These are phyloP conservation scores for Chalciporus pseudorubinellus DNA, from an alignment of 768 basidiomycete species.

Conservation along the genomic window DNA sequence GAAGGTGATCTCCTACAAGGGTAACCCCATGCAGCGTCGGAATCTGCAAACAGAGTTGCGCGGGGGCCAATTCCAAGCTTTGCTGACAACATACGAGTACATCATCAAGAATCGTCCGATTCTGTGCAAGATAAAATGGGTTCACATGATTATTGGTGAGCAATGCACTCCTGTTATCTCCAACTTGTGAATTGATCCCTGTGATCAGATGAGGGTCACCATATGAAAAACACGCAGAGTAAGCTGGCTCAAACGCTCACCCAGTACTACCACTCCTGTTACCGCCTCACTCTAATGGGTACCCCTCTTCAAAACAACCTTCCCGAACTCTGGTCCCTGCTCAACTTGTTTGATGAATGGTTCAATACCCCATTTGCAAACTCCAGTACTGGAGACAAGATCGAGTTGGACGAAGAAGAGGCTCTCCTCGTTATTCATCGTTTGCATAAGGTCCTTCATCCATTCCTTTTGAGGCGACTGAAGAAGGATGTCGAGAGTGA, in stretches of 20 bases:
- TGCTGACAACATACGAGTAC: conserved; percentile 95
- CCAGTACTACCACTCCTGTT: conserved; percentile 89
- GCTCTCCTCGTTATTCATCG: too few species aligned
- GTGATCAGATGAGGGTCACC: conserved; percentile 83
- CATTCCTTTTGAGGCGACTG: too few species aligned
- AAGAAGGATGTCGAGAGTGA: too few species aligned
- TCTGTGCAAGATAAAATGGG: conserved; percentile 89
- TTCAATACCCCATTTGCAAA: too few species aligned
- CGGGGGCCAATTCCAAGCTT: conserved; percentile 81
- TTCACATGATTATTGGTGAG: conserved; percentile 95
- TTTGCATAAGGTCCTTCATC: too few species aligned
- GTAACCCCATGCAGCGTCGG: conserved; percentile 81
- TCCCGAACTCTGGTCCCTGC: conserved; percentile 90
- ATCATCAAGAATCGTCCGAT: conserved; percentile 96
- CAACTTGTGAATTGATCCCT: background rate
- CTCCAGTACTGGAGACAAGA: too few species aligned
- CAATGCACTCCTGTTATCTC: background rate
- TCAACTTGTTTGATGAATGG: too few species aligned
- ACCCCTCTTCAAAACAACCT: conserved; percentile 97
- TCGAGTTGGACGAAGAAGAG: too few species aligned
- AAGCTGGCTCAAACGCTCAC: conserved; percentile 89
- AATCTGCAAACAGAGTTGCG: conserved; percentile 76
- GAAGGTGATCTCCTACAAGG: conserved; percentile 82
- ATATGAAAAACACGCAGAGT: conserved; percentile 94
- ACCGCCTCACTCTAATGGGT: conserved; percentile 91